Conservation (phyloP, 2,329 filamentous ascomycete genomes). For the Colletotrichum falcatum region DNA sequence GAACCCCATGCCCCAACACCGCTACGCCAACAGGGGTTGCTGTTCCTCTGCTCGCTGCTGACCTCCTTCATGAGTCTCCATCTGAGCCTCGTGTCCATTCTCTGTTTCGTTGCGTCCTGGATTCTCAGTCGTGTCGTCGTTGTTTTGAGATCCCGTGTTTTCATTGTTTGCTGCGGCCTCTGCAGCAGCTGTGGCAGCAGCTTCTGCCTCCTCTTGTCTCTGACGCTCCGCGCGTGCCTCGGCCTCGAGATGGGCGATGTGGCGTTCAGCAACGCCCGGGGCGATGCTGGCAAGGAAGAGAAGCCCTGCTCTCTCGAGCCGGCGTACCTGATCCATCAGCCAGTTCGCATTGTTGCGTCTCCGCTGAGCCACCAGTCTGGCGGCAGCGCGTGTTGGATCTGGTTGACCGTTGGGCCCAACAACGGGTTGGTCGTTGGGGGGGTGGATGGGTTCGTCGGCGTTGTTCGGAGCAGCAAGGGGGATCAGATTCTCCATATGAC, state of each 20-base stretch:
- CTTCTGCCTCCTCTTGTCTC: conserved; percentile 57
- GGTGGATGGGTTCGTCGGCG: conserved; percentile 42
- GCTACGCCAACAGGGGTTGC: conserved; percentile 28
- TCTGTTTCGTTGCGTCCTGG: conserved; percentile 10
- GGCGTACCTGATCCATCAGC: conserved; percentile 63
- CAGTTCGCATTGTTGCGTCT: conserved; percentile 60
- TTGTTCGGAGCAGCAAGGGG: conserved; percentile 60
- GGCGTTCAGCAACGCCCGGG: conserved; percentile 73
- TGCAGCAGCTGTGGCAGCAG: conserved; percentile 52
- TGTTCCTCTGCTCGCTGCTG: conserved; percentile 32
- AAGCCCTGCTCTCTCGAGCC: conserved; percentile 69
- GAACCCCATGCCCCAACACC: background rate
- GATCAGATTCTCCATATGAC: conserved; percentile 70
- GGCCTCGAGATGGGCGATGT: conserved; percentile 70
- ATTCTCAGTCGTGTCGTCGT: conserved; percentile 21
- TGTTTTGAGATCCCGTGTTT: conserved; percentile 20
- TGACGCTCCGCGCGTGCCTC: conserved; percentile 60
- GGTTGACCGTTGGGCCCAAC: conserved; percentile 48
- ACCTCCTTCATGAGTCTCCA: conserved; percentile 15
- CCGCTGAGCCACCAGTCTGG: conserved; percentile 63
- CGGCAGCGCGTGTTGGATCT: conserved; percentile 64
- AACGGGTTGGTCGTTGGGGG: conserved; percentile 14
- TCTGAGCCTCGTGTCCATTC: conserved; percentile 1
- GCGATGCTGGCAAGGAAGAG: conserved; percentile 75
- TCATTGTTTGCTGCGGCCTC: conserved; percentile 44